These are phyloP conservation scores for Candolleomyces aberdarensis DNA, from an alignment of 768 basidiomycete genomes.

Conservation along the genomic window DNA sequence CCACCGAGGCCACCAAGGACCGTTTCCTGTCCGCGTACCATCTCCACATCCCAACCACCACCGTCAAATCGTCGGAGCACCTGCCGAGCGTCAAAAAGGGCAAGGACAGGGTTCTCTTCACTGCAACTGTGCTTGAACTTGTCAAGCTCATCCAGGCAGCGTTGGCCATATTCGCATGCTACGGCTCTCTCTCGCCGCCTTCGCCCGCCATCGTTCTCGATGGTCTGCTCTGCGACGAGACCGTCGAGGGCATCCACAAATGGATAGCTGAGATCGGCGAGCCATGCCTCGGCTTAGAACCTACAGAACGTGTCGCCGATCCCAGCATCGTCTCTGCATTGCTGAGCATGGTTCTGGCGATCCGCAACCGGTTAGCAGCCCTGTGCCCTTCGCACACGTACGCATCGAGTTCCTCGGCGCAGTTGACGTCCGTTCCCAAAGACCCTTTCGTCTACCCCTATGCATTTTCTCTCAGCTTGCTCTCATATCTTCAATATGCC, in stretches of 20 bases:
- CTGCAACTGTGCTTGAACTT: conserved; percentile 67
- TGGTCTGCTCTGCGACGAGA: conserved; percentile 76
- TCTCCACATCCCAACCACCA: conserved; percentile 9
- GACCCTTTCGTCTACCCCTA: conserved; percentile 78
- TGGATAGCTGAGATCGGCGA: conserved; percentile 71
- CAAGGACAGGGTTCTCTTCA: conserved; percentile 47
- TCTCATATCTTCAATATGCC: conserved; percentile 33
- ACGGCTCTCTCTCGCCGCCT: conserved; percentile 12
- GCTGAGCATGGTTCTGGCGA: conserved; percentile 62
- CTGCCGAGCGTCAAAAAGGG: conserved; percentile 18
- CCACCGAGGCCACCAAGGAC: conserved; percentile 79
- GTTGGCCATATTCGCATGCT: conserved; percentile 71
- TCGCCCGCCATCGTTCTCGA: conserved; percentile 33
- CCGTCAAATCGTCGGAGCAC: conserved; percentile 17
- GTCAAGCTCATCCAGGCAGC: conserved; percentile 73
- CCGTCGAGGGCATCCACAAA: conserved; percentile 63
- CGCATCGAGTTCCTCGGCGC: conserved; percentile 15
- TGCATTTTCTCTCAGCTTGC: conserved; percentile 50
- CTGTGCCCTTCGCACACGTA: conserved; percentile 39
- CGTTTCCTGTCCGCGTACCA: conserved; percentile 54
- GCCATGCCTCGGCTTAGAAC: conserved; percentile 61
- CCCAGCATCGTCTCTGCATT: conserved; percentile 69
- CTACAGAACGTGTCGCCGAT: conserved; percentile 71
- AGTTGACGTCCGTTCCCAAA: conserved; percentile 38
- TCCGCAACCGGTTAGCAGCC: conserved; percentile 67